Base-by-base conservation (phyloP, 2,329 filamentous ascomycete species). In the Paracorniculantispora psalliotae region DNA sequence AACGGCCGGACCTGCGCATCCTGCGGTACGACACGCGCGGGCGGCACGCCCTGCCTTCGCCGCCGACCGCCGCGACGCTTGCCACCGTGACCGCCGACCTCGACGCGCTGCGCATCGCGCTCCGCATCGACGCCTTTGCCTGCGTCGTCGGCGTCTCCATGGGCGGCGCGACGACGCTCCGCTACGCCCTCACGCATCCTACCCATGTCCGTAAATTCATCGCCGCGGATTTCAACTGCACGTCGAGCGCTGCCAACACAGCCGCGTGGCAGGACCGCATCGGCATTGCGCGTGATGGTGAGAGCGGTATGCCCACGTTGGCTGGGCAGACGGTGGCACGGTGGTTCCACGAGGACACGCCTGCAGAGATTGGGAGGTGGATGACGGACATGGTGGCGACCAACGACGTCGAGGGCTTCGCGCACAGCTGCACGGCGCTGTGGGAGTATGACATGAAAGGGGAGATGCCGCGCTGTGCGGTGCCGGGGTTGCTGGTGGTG, bases 201-300 rank as follows among this genome's bases (percentile, higher is more conserved):
- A 90, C 66, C 87, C 89, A 0, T 63, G 75, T 1, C 79, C 83
- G 46, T 73, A 91, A 15, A 69, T 89, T 92, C 69, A 77, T 93
- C 23, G 81, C 87, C 3, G 92, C 90, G 71, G 90, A 94, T 72
- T 96, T 91, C 68, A 93, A 92, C 71, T 81, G 83, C 8, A 80
- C 84, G 5, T 86, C 87, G 0, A 90, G 88, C 61, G 76, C 85
- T 0, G 85, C 86, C 37, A 96, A 96, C 75, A 87, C 86, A 3
- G 81, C 85, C 50, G 89, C 90, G 0, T 96, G 91, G 91, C 84
- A 84, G 58, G 89, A 92, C 46, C 87, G 91, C 28, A 87, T 91
- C 58, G 81, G 76, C 0, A 71, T 92, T 3, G 85, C 88, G 0
- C 85, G 81, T 10, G 77, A 78, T 2, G 81, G 82, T 25, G 69